Evolutionary conservation across 2,329 filamentous ascomycete species (phyloP), one percentile per base, ranked within the genome.

Genomic region (Botrytis galanthina): DNA sequence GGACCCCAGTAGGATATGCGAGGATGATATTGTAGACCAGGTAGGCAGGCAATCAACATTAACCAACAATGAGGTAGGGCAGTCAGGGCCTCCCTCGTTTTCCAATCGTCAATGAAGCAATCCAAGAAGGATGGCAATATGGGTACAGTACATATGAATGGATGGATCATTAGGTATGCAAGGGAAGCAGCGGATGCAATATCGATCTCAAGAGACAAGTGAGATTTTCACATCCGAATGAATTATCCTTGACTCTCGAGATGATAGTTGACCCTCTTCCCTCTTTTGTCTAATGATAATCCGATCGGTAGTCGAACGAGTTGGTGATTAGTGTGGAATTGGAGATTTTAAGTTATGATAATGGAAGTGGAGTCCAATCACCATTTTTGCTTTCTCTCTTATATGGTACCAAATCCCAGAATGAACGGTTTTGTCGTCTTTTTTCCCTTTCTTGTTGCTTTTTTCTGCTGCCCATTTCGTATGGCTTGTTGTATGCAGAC

Each of bases 261-360:
- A 57, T 39, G 39, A 68, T 57, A 51, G 51, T 59, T 44, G 37
- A 39, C 63, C 60, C 62, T 72, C 70, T 72, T 72, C 62, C 37
- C 26, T 26, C 48, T 68, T 72, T 72, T 44, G 48, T 68, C 69
- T 54, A 73, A 51, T 60, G 59, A 71, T 76, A 75, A 73, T 62
- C 75, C 75, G 48, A 66, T 59, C 70, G 44, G 70, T 71, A 71
- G 70, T 71, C 57, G 29, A 63, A 3, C 5, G 32, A 39, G 39
- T 32, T 29, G 61, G 32, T 61, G 60, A 42, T 29, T 18, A 42
- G n/a, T 67, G 46, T 44, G 70, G 60, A 46, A 51, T 51, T 74
- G 75, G 74, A 76, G 73, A 76, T 75, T 75, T 75, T 73, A 75
- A 74, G 73, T 64, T 35, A 16, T 66, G 35, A 37, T 32, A 26